A percentile compares a stretch with the other conserved stretches of the same genome.
These are phyloP conservation scores for Cryoendolithus antarcticus DNA, from an alignment of 2,329 filamentous ascomycete genomes.

Conservation along the genomic window DNA sequence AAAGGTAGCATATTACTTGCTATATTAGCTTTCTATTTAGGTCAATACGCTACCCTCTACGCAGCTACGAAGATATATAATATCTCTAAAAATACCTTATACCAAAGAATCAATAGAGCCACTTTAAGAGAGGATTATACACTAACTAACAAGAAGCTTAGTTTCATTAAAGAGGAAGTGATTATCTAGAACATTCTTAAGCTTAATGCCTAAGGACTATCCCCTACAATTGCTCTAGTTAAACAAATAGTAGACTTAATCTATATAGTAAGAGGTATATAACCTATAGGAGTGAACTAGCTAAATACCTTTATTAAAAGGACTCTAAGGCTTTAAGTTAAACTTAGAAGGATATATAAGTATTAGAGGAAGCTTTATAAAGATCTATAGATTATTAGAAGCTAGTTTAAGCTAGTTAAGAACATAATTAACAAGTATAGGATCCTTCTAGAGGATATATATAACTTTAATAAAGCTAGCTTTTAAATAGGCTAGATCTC, in stretches of 20 bases:
- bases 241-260: not conserved
- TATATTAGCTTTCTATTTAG: no score
- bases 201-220: no score
- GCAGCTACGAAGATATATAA: no score
- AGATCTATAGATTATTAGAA: conserved; percentile 1
- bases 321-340: not conserved
- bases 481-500: conserved; percentile 12
- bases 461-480: conserved; percentile 14
- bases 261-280: not conserved
- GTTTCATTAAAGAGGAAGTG: no score
- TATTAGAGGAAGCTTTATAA: not conserved
- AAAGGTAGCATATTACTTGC: no score
- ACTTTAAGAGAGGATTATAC: no score
- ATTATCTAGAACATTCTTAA: no score
- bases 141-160: no score
- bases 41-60: no score
- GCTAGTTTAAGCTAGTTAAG: conserved; percentile 6
- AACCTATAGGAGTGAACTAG: not conserved
- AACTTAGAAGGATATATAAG: not conserved
- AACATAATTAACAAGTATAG: conserved; percentile 6
- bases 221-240: not conserved
- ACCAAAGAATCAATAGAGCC: no score
- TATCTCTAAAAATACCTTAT: no score
- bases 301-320: not conserved
- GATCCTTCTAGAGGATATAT: conserved; percentile 6